phyloP scores from a whole-genome alignment of 1,139 yeast species.

The Lodderomyces elongisporus region DNA sequence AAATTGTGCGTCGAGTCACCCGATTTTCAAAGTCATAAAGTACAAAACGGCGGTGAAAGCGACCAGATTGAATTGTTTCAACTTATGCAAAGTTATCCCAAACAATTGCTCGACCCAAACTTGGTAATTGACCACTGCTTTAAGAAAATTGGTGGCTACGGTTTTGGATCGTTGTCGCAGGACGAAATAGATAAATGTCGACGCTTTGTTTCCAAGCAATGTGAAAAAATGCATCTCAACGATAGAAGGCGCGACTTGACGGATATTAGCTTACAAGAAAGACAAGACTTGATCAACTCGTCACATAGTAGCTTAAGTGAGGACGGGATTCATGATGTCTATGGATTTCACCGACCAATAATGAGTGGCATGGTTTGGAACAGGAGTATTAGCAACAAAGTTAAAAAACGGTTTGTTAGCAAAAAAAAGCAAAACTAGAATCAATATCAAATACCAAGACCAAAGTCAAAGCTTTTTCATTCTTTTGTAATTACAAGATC shows the following conservation, averaged over 20 bases:
- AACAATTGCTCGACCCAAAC: slow-evolving; percentile 64
- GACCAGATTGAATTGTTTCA: slow-evolving; percentile 89
- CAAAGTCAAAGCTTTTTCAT: no score
- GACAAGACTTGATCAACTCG: slow-evolving; percentile 24
- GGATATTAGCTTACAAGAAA: slow-evolving; percentile 38
- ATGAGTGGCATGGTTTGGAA: slow-evolving; percentile 58
- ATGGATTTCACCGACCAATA: slow-evolving; percentile 48
- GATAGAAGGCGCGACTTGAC: slow-evolving; percentile 24
- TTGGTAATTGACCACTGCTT: slow-evolving; percentile 68
- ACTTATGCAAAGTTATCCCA: slow-evolving; percentile 78
- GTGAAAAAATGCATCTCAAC: slow-evolving; percentile 42
- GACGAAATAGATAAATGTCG: slow-evolving; percentile 76
- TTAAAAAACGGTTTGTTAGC: slow-evolving; percentile 37
- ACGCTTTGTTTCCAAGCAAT: slow-evolving; percentile 64
- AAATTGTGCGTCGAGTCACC: slow-evolving; percentile 67
- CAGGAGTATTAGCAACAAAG: slow-evolving; percentile 46
- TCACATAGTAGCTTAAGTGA: no score
- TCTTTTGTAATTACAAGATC: no score
- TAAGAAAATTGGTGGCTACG: slow-evolving; percentile 63
- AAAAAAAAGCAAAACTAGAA: slow-evolving; percentile 2
- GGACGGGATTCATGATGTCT: slow-evolving; percentile 37
- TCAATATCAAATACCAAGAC: not conserved
- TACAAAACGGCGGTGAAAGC: slow-evolving; percentile 24
- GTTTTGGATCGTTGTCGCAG: slow-evolving; percentile 70
- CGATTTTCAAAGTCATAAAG: slow-evolving; percentile 23